These are phyloP conservation scores for Geotrichum phurueaensis DNA, from an alignment of 1,139 yeast genomes.

Conservation along the genomic window DNA sequence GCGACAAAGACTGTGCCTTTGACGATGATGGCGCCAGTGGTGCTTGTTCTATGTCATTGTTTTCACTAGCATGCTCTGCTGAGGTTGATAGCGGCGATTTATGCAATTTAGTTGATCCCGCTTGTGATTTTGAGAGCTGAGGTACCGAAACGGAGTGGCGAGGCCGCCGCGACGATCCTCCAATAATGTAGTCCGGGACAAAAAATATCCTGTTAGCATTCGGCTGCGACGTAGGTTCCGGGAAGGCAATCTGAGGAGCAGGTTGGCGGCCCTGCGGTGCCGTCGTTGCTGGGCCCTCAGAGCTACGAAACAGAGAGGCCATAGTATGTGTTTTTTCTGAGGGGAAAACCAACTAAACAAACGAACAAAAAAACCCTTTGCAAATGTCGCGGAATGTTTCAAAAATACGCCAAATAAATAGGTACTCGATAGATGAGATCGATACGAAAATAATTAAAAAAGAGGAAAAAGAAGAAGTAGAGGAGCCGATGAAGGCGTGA, in stretches of 20 bases:
- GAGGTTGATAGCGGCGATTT: neutral
- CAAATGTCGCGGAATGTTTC: neutral
- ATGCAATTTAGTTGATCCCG: neutral
- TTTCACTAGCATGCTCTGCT: neutral
- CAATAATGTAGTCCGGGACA: constrained; percentile 5
- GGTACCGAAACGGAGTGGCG: constrained; percentile 14
- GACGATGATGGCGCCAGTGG: neutral
- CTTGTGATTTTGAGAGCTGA: neutral
- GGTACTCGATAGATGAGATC: neutral
- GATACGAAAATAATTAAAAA: neutral
- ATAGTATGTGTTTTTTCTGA: neutral
- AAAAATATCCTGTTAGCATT: constrained; percentile 5
- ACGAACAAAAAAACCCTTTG: neutral
- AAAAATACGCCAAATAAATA: neutral
- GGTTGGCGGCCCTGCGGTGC: neutral
- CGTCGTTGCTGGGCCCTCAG: neutral
- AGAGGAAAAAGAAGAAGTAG: neutral
- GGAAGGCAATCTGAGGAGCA: constrained; percentile 5
- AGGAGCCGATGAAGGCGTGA: neutral
- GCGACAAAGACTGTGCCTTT: neutral
- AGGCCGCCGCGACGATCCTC: constrained; percentile 9
- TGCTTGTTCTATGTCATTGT: neutral
- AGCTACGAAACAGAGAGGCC: constrained; percentile 1
- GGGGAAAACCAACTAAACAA: neutral
- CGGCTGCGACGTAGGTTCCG: constrained; percentile 9